Percentiles rank a stretch among this genome's conserved stretches.
Conservation (phyloP, 805 yeast species). For the Ogataea haglerorum region DNA sequence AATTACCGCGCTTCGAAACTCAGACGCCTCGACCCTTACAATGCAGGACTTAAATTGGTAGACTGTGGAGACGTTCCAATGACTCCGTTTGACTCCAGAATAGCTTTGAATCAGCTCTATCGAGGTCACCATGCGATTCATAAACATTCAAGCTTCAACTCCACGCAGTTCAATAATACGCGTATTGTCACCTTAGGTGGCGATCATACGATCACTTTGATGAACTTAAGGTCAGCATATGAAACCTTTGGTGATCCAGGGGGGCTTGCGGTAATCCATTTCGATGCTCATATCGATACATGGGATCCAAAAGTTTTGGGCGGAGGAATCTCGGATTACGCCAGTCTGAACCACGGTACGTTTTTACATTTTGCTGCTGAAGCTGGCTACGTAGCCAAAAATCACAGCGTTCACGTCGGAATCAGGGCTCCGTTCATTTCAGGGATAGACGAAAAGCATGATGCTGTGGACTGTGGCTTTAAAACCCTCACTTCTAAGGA, state of each 20-base stretch:
- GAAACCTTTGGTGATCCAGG: conserved; percentile 44
- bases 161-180: conserved; percentile 21
- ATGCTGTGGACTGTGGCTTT: conserved; percentile 46
- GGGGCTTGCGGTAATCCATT: conserved; percentile 46
- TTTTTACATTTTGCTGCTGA: conserved; percentile 69
- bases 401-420: conserved; percentile 58
- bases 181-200: conserved; percentile 53
- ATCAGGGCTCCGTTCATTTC: conserved; percentile 58
- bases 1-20: conserved; percentile 34
- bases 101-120: conserved; percentile 54
- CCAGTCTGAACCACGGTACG: conserved; percentile 60
- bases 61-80: conserved; percentile 63
- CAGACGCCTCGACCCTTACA: conserved; percentile 41
- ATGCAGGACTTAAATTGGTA: conserved; percentile 37
- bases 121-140: conserved; percentile 50
- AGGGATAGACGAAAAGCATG: conserved; percentile 38
- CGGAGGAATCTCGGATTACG: conserved; percentile 58
- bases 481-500: conserved; percentile 44
- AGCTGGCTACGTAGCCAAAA: conserved; percentile 51
- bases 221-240: conserved; percentile 45
- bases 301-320: conserved; percentile 65
- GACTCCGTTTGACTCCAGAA: conserved; percentile 57
- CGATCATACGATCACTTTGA: conserved; percentile 51
- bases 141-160: conserved; percentile 30
- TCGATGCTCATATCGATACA: conserved; percentile 65